Percentiles rank a stretch among this genome's conserved stretches.
These are phyloP conservation scores for Cavenderia fasciculata DNA, from an alignment of 78 protist genomes.

Conservation along the genomic window DNA sequence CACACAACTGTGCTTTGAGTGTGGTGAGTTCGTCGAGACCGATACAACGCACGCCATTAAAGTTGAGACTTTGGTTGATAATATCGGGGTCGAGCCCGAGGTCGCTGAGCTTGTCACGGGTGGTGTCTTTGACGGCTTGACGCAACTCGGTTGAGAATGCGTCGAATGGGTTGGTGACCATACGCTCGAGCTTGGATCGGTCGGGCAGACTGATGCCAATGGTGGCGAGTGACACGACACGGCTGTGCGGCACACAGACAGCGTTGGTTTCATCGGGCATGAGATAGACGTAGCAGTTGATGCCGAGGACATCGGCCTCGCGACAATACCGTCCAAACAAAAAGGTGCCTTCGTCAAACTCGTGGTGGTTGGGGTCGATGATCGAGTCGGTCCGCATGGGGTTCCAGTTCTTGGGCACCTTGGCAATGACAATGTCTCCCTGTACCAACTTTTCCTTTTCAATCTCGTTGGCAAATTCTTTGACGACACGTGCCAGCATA, in stretches of 20 bases:
- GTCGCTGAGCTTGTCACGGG: neutral
- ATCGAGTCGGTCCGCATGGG: neutral
- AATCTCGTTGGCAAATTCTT: conserved; percentile 37
- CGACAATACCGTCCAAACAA: conserved; percentile 28
- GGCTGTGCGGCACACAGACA: conserved; percentile 17
- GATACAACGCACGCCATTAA: neutral
- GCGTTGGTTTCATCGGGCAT: conserved; percentile 12
- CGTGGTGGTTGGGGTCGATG: conserved; percentile 50
- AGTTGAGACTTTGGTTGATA: neutral
- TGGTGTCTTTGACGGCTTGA: conserved; percentile 19
- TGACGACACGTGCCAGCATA: neutral
- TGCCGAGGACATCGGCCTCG: conserved; percentile 59
- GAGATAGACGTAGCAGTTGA: conserved; percentile 34
- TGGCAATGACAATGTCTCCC: conserved; percentile 37
- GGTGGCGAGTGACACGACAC: conserved; percentile 25
- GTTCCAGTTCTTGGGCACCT: conserved; percentile 56
- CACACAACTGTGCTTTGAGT: neutral
- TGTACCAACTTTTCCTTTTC: conserved; percentile 22
- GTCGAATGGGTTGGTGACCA: conserved; percentile 68
- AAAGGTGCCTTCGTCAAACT: conserved; percentile 66
- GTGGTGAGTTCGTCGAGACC: conserved; percentile 4
- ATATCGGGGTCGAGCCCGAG: conserved; percentile 17
- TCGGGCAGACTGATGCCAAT: conserved; percentile 3
- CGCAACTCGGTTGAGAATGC: conserved; percentile 42
- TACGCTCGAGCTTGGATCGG: conserved; percentile 17